Percentiles rank a stretch among this genome's conserved stretches.
phyloP scores from a whole-genome alignment of 179 eudicot genomes.

The Drosera spatulata region DNA sequence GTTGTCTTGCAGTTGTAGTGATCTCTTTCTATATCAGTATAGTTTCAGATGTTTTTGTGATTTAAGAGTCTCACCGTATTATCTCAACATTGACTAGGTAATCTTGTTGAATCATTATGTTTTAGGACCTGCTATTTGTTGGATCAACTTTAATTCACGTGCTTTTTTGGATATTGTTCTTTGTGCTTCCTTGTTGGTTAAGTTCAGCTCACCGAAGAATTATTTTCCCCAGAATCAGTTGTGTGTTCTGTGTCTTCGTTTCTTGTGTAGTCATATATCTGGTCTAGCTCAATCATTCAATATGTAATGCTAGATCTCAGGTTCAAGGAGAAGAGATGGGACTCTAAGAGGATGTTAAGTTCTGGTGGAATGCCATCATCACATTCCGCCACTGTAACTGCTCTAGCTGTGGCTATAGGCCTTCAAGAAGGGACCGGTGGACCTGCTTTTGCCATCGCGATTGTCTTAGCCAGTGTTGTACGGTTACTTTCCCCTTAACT shows the following conservation, averaged over 20 bases:
- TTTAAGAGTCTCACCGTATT: no score
- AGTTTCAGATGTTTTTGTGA: no score
- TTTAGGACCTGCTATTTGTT: no score
- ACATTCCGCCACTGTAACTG: conserved; percentile 81
- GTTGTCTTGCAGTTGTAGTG: no score
- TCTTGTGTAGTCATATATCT: not conserved
- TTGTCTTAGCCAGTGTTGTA: conserved; percentile 86
- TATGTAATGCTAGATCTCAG: conserved; percentile 38
- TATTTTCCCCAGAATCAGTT: not conserved
- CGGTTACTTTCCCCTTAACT: conserved; percentile 17
- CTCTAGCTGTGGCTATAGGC: conserved; percentile 66
- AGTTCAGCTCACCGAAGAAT: no score
- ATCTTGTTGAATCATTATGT: no score
- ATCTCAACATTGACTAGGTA: no score
- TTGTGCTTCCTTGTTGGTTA: no score
- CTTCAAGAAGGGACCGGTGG: conserved; percentile 63
- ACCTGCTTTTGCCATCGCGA: conserved; percentile 67
- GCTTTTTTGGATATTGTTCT: no score
- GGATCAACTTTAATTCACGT: no score
- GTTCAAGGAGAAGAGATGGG: conserved; percentile 93
- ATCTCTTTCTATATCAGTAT: no score
- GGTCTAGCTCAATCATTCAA: conserved; percentile 12
- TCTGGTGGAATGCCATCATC: conserved; percentile 99
- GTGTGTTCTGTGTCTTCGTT: not conserved
- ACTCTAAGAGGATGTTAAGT: conserved; percentile 60